A percentile compares a stretch with the other conserved stretches of the same genome.
phyloP scores from a whole-genome alignment of 2,329 filamentous ascomycete genomes.

The Colletotrichum sp. region DNA sequence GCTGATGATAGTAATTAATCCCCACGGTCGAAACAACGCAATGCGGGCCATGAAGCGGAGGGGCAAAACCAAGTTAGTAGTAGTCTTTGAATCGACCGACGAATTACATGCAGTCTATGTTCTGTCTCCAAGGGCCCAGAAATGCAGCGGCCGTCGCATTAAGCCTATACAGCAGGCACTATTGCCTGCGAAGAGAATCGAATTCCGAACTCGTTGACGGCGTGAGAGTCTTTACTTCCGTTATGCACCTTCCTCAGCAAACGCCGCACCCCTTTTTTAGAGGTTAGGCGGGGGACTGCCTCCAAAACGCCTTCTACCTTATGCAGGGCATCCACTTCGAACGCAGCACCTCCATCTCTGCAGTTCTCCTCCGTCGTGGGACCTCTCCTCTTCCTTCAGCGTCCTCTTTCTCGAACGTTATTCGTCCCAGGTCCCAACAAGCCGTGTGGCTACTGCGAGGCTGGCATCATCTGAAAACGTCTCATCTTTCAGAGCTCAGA shows the following conservation, averaged over 20 bases:
- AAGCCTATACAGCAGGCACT: slow-evolving; percentile 11
- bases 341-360: not conserved
- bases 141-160: slow-evolving; percentile 17
- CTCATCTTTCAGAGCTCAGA: slow-evolving; percentile 53
- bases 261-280: slow-evolving; percentile 1
- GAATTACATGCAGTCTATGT: slow-evolving; percentile 21
- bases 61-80: not conserved
- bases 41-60: not conserved
- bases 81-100: not conserved
- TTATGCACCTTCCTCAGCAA: slow-evolving; percentile 12
- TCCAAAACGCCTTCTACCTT: slow-evolving; percentile 20
- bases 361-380: not conserved
- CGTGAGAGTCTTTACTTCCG: slow-evolving; percentile 12
- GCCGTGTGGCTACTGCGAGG: not conserved
- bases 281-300: slow-evolving; percentile 3
- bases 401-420: not conserved
- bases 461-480: not conserved
- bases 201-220: slow-evolving; percentile 4
- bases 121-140: slow-evolving; percentile 7
- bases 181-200: slow-evolving; percentile 8
- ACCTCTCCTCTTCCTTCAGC: not conserved
- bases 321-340: slow-evolving; percentile 16
- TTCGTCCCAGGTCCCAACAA: not conserved
- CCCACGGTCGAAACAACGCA: not conserved
- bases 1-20: not conserved